Conservation (phyloP, 768 basidiomycete genomes). For the Russula vinacea region DNA sequence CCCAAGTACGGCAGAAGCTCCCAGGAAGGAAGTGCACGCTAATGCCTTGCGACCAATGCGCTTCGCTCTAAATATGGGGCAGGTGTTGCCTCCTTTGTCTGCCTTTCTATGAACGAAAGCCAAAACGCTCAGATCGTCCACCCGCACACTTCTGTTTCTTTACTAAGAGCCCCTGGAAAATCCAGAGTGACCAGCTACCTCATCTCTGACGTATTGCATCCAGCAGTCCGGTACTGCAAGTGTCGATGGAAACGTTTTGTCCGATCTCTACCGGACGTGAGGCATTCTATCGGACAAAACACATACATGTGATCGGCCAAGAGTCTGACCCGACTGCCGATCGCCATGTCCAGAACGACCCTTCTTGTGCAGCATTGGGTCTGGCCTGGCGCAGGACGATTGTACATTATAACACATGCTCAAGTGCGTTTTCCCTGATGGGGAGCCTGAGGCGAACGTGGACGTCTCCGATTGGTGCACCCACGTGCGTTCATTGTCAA, state of each 20-base stretch:
- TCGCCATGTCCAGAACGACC: slow-evolving; percentile 1
- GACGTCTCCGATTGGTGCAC: neutral
- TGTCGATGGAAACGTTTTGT: slow-evolving; percentile 5
- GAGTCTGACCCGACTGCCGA: neutral
- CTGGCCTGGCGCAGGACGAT: neutral
- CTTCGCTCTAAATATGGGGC: slow-evolving; percentile 20
- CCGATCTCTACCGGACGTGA: slow-evolving; percentile 16
- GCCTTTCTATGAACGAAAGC: neutral
- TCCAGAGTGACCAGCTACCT: neutral
- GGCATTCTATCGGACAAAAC: slow-evolving; percentile 10
- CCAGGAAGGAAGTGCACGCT: neutral
- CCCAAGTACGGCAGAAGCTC: slow-evolving; percentile 17
- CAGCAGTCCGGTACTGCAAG: neutral
- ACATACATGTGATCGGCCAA: slow-evolving; percentile 7
- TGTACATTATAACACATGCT: neutral
- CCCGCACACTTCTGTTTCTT: slow-evolving; percentile 9
- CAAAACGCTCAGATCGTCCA: slow-evolving; percentile 11
- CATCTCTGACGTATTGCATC: neutral
- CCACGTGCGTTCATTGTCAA: neutral
- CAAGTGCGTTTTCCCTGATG: neutral
- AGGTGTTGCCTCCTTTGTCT: slow-evolving; percentile 14
- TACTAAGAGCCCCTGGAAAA: neutral
- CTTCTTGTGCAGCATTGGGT: neutral
- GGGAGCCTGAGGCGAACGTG: neutral
- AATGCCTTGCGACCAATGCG: neutral